Percentiles rank a stretch among this genome's conserved stretches.
phyloP scores from a whole-genome alignment of 2,329 filamentous ascomycete species.

The Mollisia scopiformis region DNA sequence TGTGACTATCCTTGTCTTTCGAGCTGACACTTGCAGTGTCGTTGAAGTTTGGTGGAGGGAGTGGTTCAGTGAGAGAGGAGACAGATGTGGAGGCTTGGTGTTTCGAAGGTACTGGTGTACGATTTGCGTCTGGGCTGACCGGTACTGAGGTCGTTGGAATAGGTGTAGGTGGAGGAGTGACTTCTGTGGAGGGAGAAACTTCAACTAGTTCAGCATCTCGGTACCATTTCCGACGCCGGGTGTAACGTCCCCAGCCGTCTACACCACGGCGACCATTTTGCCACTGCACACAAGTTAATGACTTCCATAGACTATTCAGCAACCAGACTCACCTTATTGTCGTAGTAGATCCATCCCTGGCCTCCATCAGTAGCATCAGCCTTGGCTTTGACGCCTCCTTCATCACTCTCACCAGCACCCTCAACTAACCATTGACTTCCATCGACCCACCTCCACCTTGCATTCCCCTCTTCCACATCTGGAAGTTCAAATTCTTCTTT shows the following conservation, averaged over 20 bases:
- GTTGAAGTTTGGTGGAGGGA: slow-evolving; percentile 19
- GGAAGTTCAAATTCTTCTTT: slow-evolving; percentile 75
- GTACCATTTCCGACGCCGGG: slow-evolving; percentile 91
- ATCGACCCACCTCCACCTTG: slow-evolving; percentile 81
- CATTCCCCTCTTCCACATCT: slow-evolving; percentile 64
- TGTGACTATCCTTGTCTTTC: slow-evolving; percentile 1
- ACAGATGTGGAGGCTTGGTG: not conserved
- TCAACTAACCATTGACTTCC: slow-evolving; percentile 87
- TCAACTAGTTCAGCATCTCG: slow-evolving; percentile 96
- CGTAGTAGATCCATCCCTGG: slow-evolving; percentile 96
- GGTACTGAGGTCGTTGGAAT: slow-evolving; percentile 30
- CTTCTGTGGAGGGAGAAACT: slow-evolving; percentile 49
- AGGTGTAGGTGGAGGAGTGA: slow-evolving; percentile 45
- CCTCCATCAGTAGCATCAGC: slow-evolving; percentile 42
- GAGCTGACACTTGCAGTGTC: slow-evolving; percentile 10
- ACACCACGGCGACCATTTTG: slow-evolving; percentile 80
- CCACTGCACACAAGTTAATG: slow-evolving; percentile 62
- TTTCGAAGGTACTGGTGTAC: slow-evolving; percentile 8
- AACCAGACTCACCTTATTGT: slow-evolving; percentile 75
- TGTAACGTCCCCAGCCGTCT: slow-evolving; percentile 95
- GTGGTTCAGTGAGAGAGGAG: not conserved
- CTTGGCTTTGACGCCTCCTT: slow-evolving; percentile 44
- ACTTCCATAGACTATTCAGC: not conserved
- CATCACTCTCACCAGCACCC: slow-evolving; percentile 61
- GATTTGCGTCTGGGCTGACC: not conserved